These are phyloP conservation scores for Pyracantha coccinea DNA, from an alignment of 331 rosid genomes.

Conservation along the genomic window DNA sequence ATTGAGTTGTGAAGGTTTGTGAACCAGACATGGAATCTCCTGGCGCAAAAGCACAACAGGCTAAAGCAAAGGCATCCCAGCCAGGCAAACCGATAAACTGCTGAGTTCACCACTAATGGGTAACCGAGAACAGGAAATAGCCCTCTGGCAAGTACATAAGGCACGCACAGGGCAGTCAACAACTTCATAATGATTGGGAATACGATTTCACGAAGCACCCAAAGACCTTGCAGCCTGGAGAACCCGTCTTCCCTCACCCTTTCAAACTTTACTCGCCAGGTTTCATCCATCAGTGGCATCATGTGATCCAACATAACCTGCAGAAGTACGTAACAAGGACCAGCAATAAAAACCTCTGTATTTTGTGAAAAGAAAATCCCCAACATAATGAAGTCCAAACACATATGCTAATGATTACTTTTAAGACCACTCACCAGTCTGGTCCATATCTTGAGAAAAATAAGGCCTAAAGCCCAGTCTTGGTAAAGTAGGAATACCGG, in stretches of 20 bases:
- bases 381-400: background rate
- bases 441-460: slow-evolving; percentile 99
- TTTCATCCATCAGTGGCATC: slow-evolving; percentile 95
- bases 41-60: slow-evolving; percentile 76
- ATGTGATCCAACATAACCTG: slow-evolving; percentile 98
- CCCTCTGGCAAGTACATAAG: slow-evolving; percentile 89
- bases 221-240: slow-evolving; percentile 83
- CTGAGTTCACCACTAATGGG: slow-evolving; percentile 89
- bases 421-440: slow-evolving; percentile 65
- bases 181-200: slow-evolving; percentile 86
- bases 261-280: slow-evolving; percentile 90
- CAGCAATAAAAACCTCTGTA: background rate
- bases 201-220: slow-evolving; percentile 93
- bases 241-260: slow-evolving; percentile 92
- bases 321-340: slow-evolving; percentile 13
- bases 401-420: background rate
- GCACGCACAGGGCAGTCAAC: slow-evolving; percentile 87
- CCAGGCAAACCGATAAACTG: slow-evolving; percentile 99
- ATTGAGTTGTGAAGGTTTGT: slow-evolving; percentile 97
- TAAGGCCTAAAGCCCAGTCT: slow-evolving; percentile 99
- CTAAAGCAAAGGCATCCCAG: slow-evolving; percentile 86
- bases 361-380: background rate
- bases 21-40: slow-evolving; percentile 97
- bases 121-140: slow-evolving; percentile 88
- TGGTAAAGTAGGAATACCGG: slow-evolving; percentile 97